Evolutionary conservation across 23 red algal species (phyloP), one percentile per base, ranked within the genome.

Genomic region (Agarophyton chilense): DNA sequence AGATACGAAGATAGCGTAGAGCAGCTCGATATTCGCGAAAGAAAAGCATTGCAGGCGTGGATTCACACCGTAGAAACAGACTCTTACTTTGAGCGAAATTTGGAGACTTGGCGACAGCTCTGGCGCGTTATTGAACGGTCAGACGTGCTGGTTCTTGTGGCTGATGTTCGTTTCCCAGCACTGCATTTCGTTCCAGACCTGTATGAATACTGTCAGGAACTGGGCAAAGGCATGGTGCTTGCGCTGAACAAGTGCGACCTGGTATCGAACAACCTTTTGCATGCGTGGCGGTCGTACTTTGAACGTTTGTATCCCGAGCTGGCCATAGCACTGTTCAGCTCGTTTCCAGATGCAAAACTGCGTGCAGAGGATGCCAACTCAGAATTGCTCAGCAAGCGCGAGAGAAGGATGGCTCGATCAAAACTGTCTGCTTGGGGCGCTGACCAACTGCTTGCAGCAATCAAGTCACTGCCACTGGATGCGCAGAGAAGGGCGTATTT

Each of bases 31-130:
- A 79, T 54, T 64, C 81, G 91, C 41, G 91, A 94, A 70, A 28
- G 41, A n/a, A 52, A 50, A 25, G 70, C 58, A 18, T 58, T 94
- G 47, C 67, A 57, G 12, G 52, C 21, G 36, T 94, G 91, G 91
- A 64, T 72, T 10, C 67, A 65, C 10, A 45, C 58, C 42, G 81
- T 64, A 50, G 81, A 86, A 35, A 56, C 79, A 25, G 72, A 53
- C 18, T 72, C 81, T 36, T 94, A 80, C 81, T 99, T 93, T 80
- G 97, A 99, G 76, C 86, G 90, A 38, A 99, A 99, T 41, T 78
- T 96, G 51, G 88, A 99, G 71, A 94, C 93, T 31, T 99, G 97
- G 97, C 90, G 97, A 18, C 97, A 99, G 78, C 66, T 99, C 32
- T 99, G 97, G 97, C 89, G 97, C 24, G 97, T 99, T 19, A 81